Evolutionary conservation across 2,329 filamentous ascomycete species (phyloP), one percentile per base, ranked within the genome.

Genomic region (Ceratocystis huliohia): DNA sequence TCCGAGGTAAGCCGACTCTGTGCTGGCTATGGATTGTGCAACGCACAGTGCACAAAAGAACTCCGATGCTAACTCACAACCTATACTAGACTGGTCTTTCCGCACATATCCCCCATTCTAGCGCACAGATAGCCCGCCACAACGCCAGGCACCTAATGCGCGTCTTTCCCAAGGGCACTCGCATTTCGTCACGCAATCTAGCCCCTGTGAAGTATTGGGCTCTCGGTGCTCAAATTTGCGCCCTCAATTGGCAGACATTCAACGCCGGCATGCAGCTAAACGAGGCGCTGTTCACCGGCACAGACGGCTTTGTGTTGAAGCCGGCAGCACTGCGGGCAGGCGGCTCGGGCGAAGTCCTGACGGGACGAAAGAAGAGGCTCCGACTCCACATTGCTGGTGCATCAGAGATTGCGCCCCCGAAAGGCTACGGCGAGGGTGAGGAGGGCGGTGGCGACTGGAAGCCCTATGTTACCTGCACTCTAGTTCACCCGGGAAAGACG

Each of bases 171-270:
- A 88, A 88, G 71, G 86, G 86, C 62, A 87, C 85, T 0, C 82
- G 86, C 56, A 88, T 88, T 72, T 83, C 82, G 0, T 88, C 84
- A 1, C 80, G 78, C 45, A 88, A 88, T 71, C 79, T 88, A 1
- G 79, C 79, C 65, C 85, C 84, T 0, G 79, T 85, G 0, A 79
- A 80, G 0, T 88, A 86, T 72, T 88, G 86, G 86, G 84, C 79
- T 5, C 73, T 87, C 3, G 86, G 86, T 1, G 85, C 85, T 1
- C 86, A 88, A 70, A 84, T 88, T 61, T 87, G 84, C 72, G 86
- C 86, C 2, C 77, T 88, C 64, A 88, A 88, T 74, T 86, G 85
- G 82, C 86, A 88, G 71, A 86, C 81, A 0, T 88, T 87, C 69
- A 84, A 84, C 44, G 80, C 81, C 5, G 80, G 80, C 71, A 85